Evolutionary conservation across 2,329 filamentous ascomycete species (phyloP).

Genomic region (Cordyceps fumosorosea): DNA sequence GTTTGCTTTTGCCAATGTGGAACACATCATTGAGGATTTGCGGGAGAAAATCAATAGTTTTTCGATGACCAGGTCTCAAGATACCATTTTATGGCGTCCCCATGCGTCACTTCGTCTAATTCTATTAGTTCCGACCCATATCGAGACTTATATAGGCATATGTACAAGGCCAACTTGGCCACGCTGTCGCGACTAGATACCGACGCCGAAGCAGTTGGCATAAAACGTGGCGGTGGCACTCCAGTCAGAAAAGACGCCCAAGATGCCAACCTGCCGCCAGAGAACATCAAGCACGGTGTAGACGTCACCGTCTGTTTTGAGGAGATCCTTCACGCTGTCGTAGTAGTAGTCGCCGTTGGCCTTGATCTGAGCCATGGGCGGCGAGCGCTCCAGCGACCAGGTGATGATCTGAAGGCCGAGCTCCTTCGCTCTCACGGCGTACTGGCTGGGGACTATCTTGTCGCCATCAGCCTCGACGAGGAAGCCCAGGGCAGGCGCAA

Average conservation of each 20-base stretch:
- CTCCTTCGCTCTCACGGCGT: slow-evolving; percentile 53
- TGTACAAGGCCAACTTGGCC: not conserved
- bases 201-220: slow-evolving; percentile 57
- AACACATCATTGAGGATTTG: not conserved
- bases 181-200: not conserved
- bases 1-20: slow-evolving; percentile 15
- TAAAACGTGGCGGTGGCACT: slow-evolving; percentile 62
- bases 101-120: not conserved
- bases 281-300: slow-evolving; percentile 61
- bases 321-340: slow-evolving; percentile 44
- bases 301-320: slow-evolving; percentile 59
- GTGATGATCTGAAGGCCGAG: slow-evolving; percentile 59
- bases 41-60: not conserved
- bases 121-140: not conserved
- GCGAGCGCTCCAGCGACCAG: slow-evolving; percentile 63
- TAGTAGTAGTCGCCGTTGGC: slow-evolving; percentile 51
- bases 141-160: not conserved
- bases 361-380: slow-evolving; percentile 43
- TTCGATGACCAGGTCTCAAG: too few relatives aligned
- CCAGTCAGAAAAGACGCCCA: slow-evolving; percentile 64
- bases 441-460: slow-evolving; percentile 55
- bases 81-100: too few relatives aligned
- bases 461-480: slow-evolving; percentile 47
- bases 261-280: slow-evolving; percentile 51
- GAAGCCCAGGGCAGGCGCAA: slow-evolving; percentile 58